These are phyloP conservation scores for Neurospora sp. DNA, from an alignment of 495 filamentous ascomycete species.

Conservation along the genomic window DNA sequence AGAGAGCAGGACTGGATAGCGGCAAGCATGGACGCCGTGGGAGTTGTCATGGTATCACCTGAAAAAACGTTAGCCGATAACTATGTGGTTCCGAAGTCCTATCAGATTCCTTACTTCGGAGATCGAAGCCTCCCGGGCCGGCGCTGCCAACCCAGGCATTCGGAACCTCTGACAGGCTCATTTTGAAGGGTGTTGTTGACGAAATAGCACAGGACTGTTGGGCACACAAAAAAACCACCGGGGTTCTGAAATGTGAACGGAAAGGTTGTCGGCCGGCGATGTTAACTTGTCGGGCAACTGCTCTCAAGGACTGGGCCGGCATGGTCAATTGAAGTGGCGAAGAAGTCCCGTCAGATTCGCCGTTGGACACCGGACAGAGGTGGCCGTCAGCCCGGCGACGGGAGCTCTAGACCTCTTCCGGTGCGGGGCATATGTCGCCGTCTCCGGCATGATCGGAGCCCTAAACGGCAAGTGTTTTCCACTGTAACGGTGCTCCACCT, in stretches of 20 bases:
- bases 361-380: background rate
- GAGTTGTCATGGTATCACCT: constrained; percentile 81
- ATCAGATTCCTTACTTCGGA: constrained; percentile 28
- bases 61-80: constrained; percentile 1
- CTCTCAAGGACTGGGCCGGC: background rate
- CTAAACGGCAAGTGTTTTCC: background rate
- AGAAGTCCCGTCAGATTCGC: background rate
- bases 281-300: background rate
- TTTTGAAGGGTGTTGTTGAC: background rate
- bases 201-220: background rate
- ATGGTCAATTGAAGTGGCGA: background rate
- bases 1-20: constrained; percentile 49
- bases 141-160: constrained; percentile 31
- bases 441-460: background rate
- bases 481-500: background rate
- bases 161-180: background rate
- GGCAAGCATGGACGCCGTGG: constrained; percentile 69
- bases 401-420: background rate
- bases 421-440: background rate
- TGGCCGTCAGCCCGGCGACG: background rate
- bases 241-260: background rate
- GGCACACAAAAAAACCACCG: background rate
- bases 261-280: background rate
- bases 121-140: constrained; percentile 31
- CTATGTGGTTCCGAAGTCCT: no score